phyloP scores from a whole-genome alignment of 2,329 filamentous ascomycete genomes.

The Grosmannia clavigera region DNA sequence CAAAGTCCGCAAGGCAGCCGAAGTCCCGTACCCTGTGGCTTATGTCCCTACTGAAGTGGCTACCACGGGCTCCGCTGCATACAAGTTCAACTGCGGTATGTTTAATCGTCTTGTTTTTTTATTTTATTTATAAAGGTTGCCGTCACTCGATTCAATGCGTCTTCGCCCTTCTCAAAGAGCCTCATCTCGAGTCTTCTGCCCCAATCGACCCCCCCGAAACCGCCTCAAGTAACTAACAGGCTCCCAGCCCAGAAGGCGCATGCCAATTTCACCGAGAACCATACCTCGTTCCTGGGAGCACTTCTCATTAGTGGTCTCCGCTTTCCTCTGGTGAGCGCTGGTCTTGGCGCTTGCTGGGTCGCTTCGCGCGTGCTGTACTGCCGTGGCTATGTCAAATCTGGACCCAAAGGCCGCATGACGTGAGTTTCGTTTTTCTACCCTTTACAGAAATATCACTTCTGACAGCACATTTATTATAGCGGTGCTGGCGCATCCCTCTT shows the following conservation, averaged over 20 bases:
- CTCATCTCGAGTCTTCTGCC: too few relatives aligned
- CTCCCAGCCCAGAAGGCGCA: constrained; percentile 45
- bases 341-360: constrained; percentile 39
- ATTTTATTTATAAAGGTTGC: too few relatives aligned
- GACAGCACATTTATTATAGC: constrained; percentile 19
- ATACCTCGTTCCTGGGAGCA: constrained; percentile 36
- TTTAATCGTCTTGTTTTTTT: neutral
- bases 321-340: constrained; percentile 37
- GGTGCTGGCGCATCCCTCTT: constrained; percentile 21
- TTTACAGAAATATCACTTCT: neutral
- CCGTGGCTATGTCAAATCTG: constrained; percentile 36
- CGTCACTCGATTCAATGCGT: too few relatives aligned
- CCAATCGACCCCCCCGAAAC: too few relatives aligned
- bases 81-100: constrained; percentile 49
- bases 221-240: neutral
- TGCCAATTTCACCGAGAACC: constrained; percentile 51
- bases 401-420: constrained; percentile 31
- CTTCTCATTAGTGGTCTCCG: constrained; percentile 44
- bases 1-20: constrained; percentile 36
- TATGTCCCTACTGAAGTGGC: constrained; percentile 44
- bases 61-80: constrained; percentile 40
- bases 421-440: constrained; percentile 17
- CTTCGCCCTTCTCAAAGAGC: too few relatives aligned
- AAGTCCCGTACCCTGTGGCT: constrained; percentile 42
- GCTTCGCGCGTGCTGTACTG: constrained; percentile 41